Base-by-base conservation (phyloP, 768 basidiomycete species). In the Boletus huronensis region DNA sequence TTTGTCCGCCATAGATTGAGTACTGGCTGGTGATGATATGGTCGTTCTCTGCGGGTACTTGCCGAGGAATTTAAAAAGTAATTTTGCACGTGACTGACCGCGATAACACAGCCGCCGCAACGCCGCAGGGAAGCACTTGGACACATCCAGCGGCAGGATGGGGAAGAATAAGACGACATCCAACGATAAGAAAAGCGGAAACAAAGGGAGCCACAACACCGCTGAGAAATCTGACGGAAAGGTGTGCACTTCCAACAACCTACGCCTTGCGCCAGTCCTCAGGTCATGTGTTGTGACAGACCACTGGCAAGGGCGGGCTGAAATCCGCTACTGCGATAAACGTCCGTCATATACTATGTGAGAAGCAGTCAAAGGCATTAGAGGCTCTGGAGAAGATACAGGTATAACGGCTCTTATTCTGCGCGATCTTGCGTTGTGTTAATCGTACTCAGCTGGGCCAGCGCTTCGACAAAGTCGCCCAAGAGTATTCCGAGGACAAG, bases 401-500 rank as follows among this genome's bases (percentile, higher is more conserved):
- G 81, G 89, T 88, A 59, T 43, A 65, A 59, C 3, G 8, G 13
- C 11, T n/a, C 19, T 32, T 19, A 28, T 53, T 42, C 47, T 45
- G 17, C n/a, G 26, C 16, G 40, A 50, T 34, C 36, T 17, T 13
- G 23, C 28, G 21, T 47, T 45, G 34, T 3, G 34, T 40, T 48
- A 21, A 55, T 28, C 14, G 25, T 36, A 38, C 26, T 52, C 80
- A 82, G 88, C 85, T 82, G 57, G 91, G 91, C 23, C 82, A 88
- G 62, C 73, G 88, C 11, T 93, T 93, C 66, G 88, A 92, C 72
- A 93, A 91, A 70, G 88, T 92, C 32, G 91, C 91, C 6, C 86
- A 91, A 64, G 91, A 92, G 63, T 93, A 90, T 60, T 93, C 92
- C 1, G 90, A 92, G 69, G 91, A 93, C 72, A 93, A 93, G 66